These are phyloP conservation scores for Lasiodiplodia sp. DNA, from an alignment of 2,329 filamentous ascomycete species.

Conservation along the genomic window DNA sequence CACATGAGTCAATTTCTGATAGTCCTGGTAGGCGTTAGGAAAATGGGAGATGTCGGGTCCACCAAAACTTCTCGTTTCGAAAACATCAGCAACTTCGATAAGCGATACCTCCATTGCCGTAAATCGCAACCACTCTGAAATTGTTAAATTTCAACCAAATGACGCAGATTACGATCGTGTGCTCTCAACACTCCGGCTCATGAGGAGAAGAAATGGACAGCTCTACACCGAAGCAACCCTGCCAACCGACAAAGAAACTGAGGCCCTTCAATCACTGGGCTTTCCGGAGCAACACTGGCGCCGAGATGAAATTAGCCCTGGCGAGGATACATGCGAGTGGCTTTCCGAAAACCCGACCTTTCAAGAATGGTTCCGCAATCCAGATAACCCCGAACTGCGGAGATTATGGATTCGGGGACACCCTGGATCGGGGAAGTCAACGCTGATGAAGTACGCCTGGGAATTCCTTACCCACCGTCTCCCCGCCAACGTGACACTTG, in stretches of 20 bases:
- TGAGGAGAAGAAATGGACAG: neutral
- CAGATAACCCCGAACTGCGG: neutral
- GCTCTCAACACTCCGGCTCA: neutral
- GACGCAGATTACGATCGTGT: neutral
- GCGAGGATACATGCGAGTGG: neutral
- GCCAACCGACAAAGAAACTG: neutral
- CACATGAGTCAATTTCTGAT: neutral
- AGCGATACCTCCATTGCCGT: neutral
- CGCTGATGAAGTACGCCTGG: neutral
- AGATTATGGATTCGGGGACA: neutral
- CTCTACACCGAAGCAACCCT: neutral
- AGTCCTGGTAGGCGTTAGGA: neutral
- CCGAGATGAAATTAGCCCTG: neutral
- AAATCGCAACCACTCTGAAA: slow-evolving; percentile 1
- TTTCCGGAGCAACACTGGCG: slow-evolving; percentile 8
- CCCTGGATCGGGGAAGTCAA: slow-evolving; percentile 8
- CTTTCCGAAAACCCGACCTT: neutral
- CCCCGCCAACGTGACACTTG: neutral
- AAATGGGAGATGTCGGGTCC: neutral
- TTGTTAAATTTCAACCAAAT: neutral
- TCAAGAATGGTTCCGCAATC: neutral
- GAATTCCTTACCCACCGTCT: neutral
- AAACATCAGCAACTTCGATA: neutral
- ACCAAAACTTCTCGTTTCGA: neutral
- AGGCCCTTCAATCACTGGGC: neutral